These are phyloP conservation scores for Dactylonectria estremocensis DNA, from an alignment of 2,329 filamentous ascomycete genomes.

Conservation along the genomic window DNA sequence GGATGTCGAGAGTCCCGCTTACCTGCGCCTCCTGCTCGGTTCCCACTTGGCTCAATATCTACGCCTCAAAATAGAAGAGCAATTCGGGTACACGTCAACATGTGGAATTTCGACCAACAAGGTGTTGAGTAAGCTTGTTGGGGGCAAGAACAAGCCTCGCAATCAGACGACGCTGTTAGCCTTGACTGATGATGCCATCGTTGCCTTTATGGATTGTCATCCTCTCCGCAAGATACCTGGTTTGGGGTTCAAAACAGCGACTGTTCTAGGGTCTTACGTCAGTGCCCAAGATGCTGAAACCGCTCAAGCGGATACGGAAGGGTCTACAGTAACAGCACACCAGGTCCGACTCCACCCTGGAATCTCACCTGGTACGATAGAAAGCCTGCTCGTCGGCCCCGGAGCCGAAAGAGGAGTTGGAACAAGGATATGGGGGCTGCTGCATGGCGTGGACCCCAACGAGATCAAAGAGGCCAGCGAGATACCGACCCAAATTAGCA, in stretches of 20 bases:
- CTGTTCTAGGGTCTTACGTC: conserved; percentile 70
- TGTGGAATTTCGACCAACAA: conserved; percentile 93
- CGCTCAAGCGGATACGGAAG: conserved; percentile 51
- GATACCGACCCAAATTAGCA: conserved; percentile 90
- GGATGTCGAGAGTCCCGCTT: conserved; percentile 57
- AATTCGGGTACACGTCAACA: conserved; percentile 88
- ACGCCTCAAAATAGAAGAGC: conserved; percentile 78
- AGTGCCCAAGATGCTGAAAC: conserved; percentile 51
- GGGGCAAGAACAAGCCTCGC: conserved; percentile 87
- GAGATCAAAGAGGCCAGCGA: conserved; percentile 81
- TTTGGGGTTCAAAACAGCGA: conserved; percentile 79
- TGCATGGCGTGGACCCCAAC: conserved; percentile 85
- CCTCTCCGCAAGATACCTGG: conserved; percentile 87
- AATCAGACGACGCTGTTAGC: conserved; percentile 88
- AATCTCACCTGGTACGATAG: conserved; percentile 76
- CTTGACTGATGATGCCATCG: conserved; percentile 70
- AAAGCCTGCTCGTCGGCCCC: conserved; percentile 78
- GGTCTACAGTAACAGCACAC: conserved; percentile 71
- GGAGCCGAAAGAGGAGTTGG: conserved; percentile 82
- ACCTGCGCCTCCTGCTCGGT: conserved; percentile 78
- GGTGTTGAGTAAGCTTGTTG: conserved; percentile 86
- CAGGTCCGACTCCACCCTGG: conserved; percentile 74
- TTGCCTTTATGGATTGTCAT: conserved; percentile 80
- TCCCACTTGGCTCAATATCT: conserved; percentile 87
- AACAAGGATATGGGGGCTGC: conserved; percentile 79